A percentile compares a stretch with the other conserved stretches of the same genome.
These are phyloP conservation scores for Fusarium goolgardi DNA, from an alignment of 2,329 filamentous ascomycete genomes.

Conservation along the genomic window DNA sequence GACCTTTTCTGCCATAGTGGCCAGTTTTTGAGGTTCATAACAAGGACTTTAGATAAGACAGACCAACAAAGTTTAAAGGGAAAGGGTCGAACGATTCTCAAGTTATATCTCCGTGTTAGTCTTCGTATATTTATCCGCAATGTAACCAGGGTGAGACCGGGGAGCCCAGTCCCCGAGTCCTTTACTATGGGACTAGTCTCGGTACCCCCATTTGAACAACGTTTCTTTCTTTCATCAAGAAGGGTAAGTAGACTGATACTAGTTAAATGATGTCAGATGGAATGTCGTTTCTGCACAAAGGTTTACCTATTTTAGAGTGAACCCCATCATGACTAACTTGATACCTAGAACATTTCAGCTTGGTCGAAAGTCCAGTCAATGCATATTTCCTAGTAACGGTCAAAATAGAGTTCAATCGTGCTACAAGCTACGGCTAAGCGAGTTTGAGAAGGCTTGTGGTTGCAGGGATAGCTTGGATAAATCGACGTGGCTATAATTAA, in stretches of 20 bases:
- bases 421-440: constrained; percentile 22
- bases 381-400: background rate
- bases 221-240: background rate
- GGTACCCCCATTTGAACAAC: background rate
- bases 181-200: constrained; percentile 9
- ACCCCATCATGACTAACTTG: background rate
- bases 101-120: constrained; percentile 7
- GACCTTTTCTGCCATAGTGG: constrained; percentile 29
- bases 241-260: too few relatives aligned
- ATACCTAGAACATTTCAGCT: background rate
- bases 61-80: background rate
- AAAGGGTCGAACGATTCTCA: background rate
- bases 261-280: background rate
- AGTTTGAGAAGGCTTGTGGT: constrained; percentile 26
- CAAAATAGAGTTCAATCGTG: constrained; percentile 34
- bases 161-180: constrained; percentile 13
- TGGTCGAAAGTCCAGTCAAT: background rate
- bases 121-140: constrained; percentile 3
- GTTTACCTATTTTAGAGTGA: background rate
- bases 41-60: background rate
- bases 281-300: background rate
- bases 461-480: constrained; percentile 9
- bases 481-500: constrained; percentile 1
- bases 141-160: constrained; percentile 20
- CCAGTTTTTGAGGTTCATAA: constrained; percentile 6